These are phyloP conservation scores for Daldinia loculata DNA, from an alignment of 495 filamentous ascomycete species.

Conservation along the genomic window DNA sequence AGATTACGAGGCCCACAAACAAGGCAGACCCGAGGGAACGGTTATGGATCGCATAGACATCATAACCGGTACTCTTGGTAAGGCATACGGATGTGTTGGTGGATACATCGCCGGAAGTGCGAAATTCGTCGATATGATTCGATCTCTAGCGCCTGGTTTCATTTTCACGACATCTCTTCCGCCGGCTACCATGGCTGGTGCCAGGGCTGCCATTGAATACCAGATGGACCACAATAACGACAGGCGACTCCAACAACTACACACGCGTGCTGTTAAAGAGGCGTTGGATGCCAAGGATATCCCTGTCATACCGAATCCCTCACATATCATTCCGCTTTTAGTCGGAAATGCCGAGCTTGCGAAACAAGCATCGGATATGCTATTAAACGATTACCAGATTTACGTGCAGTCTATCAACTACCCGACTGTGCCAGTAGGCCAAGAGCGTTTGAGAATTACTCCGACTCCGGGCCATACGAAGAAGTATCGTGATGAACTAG, in stretches of 20 bases:
- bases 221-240: constrained; percentile 83
- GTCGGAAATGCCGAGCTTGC: constrained; percentile 96
- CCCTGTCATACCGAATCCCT: constrained; percentile 98
- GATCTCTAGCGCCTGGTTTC: constrained; percentile 94
- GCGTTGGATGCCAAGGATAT: constrained; percentile 79
- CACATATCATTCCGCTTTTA: constrained; percentile 92
- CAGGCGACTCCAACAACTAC: constrained; percentile 88
- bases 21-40: constrained; percentile 77
- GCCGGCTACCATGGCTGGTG: constrained; percentile 96
- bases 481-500: constrained; percentile 82
- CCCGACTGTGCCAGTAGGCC: constrained; percentile 93
- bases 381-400: constrained; percentile 86
- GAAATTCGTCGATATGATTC: constrained; percentile 91
- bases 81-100: constrained; percentile 97
- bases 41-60: constrained; percentile 97
- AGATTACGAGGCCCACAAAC: constrained; percentile 82
- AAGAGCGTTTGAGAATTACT: constrained; percentile 94
- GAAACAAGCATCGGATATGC: constrained; percentile 85
- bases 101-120: constrained; percentile 94
- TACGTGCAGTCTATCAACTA: constrained; percentile 99
- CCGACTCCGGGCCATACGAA: constrained; percentile 91
- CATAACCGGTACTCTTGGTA: constrained; percentile 95
- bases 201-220: constrained; percentile 90
- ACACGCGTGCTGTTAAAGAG: constrained; percentile 91
- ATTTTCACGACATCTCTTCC: constrained; percentile 98